These are phyloP conservation scores for Punctularia strigosozonata DNA, from an alignment of 768 basidiomycete species.

Conservation along the genomic window DNA sequence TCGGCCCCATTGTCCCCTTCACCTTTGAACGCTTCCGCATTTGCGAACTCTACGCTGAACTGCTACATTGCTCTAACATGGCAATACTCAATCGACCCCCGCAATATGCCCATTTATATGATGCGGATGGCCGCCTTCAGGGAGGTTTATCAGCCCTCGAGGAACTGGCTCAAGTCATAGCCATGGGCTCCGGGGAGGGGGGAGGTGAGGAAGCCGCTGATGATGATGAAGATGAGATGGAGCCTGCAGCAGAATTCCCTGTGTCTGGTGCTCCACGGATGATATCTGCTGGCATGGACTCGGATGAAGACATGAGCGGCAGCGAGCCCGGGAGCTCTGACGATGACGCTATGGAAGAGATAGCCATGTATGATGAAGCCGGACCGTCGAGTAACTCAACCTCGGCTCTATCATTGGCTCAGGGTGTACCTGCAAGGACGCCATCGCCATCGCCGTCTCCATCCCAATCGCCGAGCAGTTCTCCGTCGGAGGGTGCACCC, in stretches of 20 bases:
- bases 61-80: conserved; percentile 98
- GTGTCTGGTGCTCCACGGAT: conserved; percentile 41
- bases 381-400: too few relatives aligned
- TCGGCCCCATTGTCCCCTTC: conserved; percentile 66
- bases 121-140: conserved; percentile 70
- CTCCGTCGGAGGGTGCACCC: conserved; percentile 18
- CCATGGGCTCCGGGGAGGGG: conserved; percentile 44
- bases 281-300: conserved; percentile 41
- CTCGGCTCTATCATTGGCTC: conserved; percentile 1
- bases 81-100: conserved; percentile 76
- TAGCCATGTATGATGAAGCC: conserved; percentile 62
- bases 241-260: conserved; percentile 58
- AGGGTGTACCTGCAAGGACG: too few relatives aligned
- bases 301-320: conserved; percentile 69
- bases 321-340: conserved; percentile 62
- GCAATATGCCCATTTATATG: conserved; percentile 63
- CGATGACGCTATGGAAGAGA: conserved; percentile 76
- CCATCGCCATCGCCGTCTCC: conserved; percentile 8
- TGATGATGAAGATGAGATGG: conserved; percentile 45
- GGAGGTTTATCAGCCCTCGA: conserved; percentile 83
- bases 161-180: conserved; percentile 76
- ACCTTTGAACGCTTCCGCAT: conserved; percentile 94
- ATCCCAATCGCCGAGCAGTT: conserved; percentile 9
- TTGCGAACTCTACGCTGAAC: conserved; percentile 92
- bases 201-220: conserved; percentile 46